Conservation (phyloP, 495 filamentous ascomycete species). For the Lophium mytilinum region DNA sequence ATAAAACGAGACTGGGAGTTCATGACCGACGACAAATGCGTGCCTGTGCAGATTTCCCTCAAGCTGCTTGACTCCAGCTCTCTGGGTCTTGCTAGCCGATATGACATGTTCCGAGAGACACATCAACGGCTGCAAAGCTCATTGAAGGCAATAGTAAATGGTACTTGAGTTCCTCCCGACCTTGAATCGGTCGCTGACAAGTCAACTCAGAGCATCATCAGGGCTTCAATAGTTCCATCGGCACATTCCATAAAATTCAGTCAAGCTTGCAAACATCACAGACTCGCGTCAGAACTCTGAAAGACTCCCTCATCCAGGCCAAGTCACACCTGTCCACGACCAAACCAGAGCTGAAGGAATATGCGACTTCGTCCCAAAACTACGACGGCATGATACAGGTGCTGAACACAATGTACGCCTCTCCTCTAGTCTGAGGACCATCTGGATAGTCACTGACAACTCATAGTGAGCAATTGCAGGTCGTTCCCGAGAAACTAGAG, state of each 20-base stretch:
- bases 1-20: slow-evolving; percentile 87
- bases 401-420: slow-evolving; percentile 55
- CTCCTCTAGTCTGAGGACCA: slow-evolving; percentile 1
- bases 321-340: slow-evolving; percentile 75
- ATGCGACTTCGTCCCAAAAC: slow-evolving; percentile 75
- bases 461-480: slow-evolving; percentile 62
- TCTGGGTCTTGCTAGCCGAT: slow-evolving; percentile 79
- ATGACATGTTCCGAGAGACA: slow-evolving; percentile 70
- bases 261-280: slow-evolving; percentile 85
- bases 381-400: slow-evolving; percentile 88
- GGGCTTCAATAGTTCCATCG: slow-evolving; percentile 97
- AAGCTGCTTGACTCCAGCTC: slow-evolving; percentile 91
- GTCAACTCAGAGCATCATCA: slow-evolving; percentile 80
- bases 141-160: slow-evolving; percentile 87
- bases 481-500: slow-evolving; percentile 88
- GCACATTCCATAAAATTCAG: slow-evolving; percentile 97
- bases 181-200: not conserved
- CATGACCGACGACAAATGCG: slow-evolving; percentile 77
- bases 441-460: slow-evolving; percentile 10
- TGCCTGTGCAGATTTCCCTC: slow-evolving; percentile 86
- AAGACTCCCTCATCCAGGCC: slow-evolving; percentile 72
- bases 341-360: slow-evolving; percentile 83
- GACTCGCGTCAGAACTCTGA: slow-evolving; percentile 69
- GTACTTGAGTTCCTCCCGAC: not conserved
- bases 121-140: slow-evolving; percentile 81